Percentiles rank a stretch among this genome's conserved stretches.
Conservation (phyloP, 2,329 filamentous ascomycete genomes). For the Erysiphe pulchra region DNA sequence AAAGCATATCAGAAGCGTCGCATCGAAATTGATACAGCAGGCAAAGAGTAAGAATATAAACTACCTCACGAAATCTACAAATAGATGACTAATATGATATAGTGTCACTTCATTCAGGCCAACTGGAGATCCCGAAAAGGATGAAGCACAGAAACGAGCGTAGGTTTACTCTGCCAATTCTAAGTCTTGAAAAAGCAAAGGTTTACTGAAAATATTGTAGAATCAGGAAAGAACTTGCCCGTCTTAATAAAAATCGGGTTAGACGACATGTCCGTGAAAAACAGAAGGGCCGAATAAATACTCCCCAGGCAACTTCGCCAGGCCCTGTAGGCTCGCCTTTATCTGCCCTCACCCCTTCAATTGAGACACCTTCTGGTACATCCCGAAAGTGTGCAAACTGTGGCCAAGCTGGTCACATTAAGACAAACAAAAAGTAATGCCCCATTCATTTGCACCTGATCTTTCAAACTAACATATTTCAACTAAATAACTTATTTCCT, state of each 20-base stretch:
- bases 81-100: constrained; percentile 3
- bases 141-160: constrained; percentile 16
- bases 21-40: constrained; percentile 15
- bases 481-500: too few species aligned
- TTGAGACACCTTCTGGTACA: constrained; percentile 33
- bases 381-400: constrained; percentile 93
- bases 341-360: constrained; percentile 19
- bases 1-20: constrained; percentile 65
- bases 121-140: constrained; percentile 40
- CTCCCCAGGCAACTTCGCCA: constrained; percentile 1
- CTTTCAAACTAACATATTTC: too few species aligned
- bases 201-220: constrained; percentile 15
- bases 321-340: constrained; percentile 16
- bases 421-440: constrained; percentile 86
- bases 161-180: neutral
- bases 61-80: neutral
- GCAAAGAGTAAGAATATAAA: constrained; percentile 15
- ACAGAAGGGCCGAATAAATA: constrained; percentile 36
- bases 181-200: neutral
- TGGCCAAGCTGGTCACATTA: constrained; percentile 90
- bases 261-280: constrained; percentile 75
- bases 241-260: constrained; percentile 77
- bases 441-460: neutral
- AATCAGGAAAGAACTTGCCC: constrained; percentile 48
- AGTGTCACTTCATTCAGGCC: constrained; percentile 33